Percentiles rank a stretch among this genome's conserved stretches.
phyloP scores from a whole-genome alignment of 2,329 filamentous ascomycete genomes.

The Tolypocladium tropicale region DNA sequence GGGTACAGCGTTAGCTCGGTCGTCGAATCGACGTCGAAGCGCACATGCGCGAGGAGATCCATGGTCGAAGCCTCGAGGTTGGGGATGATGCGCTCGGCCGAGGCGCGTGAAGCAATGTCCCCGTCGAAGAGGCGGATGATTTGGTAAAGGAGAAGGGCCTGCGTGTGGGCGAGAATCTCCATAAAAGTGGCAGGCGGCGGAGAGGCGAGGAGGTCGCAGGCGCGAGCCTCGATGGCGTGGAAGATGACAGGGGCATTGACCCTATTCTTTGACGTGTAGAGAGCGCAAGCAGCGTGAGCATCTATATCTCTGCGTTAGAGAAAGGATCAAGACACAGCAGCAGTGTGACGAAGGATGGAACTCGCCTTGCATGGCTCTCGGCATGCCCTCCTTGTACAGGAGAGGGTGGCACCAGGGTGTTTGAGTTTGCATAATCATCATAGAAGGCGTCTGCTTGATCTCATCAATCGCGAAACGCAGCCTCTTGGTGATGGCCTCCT shows the following conservation, averaged over 20 bases:
- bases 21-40: conserved; percentile 15
- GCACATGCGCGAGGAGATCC: conserved; percentile 19
- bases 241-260: conserved; percentile 37
- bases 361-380: conserved; percentile 36
- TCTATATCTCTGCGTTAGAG: conserved; percentile 21
- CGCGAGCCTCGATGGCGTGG: conserved; percentile 33
- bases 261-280: conserved; percentile 39
- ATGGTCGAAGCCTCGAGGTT: conserved; percentile 22
- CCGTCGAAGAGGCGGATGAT: conserved; percentile 40
- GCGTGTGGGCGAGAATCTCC: conserved; percentile 29
- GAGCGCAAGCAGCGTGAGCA: conserved; percentile 39
- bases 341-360: neutral
- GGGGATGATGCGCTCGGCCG: conserved; percentile 23
- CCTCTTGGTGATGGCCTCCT: conserved; percentile 18
- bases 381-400: conserved; percentile 43
- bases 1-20: conserved; percentile 19
- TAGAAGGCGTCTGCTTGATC: conserved; percentile 36
- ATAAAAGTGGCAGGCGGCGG: conserved; percentile 17
- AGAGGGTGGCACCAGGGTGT: conserved; percentile 43
- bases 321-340: neutral
- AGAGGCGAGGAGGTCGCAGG: conserved; percentile 29
- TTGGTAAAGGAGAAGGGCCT: conserved; percentile 39
- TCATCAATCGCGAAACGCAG: conserved; percentile 36
- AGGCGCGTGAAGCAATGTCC: conserved; percentile 29
- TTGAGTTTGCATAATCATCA: conserved; percentile 36